Evolutionary conservation across 495 filamentous ascomycete genomes (phyloP), one percentile per base, ranked within the genome.

Genomic region (Cryomyces minteri): DNA sequence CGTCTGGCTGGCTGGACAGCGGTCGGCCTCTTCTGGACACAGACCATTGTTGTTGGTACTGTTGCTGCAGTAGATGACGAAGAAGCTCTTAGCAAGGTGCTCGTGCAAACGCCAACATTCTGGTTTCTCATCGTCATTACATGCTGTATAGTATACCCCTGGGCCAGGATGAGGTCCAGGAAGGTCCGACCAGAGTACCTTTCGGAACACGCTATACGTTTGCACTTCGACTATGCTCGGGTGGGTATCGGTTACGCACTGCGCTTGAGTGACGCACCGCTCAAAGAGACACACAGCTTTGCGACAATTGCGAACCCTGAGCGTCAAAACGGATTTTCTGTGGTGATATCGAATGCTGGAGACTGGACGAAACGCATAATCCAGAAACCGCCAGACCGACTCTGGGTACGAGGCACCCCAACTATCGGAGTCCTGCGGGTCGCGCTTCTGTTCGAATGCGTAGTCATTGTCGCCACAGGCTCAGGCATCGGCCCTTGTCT

Each of bases 211-310:
- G 82, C 79, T 25, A 68, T 79, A 36, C 71, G 77, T n/a, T 68
- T 87, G 33, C 76, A 82, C 59, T 80, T 85, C 60, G 64, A 68
- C 54, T 74, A 81, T 53, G 59, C 65, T 47, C 31, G 62, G 71
- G 49, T 65, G 70, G 43, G 46, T 3, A 44, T 45, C 28, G 56
- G 63, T 32, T 44, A 54, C 6, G 74, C 51, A 48, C 62, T 76
- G 38, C 67, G 72, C 4, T 59, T 71, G 43, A 74, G 73, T 32
- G 62, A 71, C 44, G 65, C 65, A 11, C 78, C 78, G 0, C 61
- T 90, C 43, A 71, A 65, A 9, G 84, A 92, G 66, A 85, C 79
- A 71, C 84, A 92, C 62, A 71, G 78, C 6, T 92, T 92, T 51
- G 84, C 83, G 14, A 79, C 78, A 25, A 83, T 90, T 53, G 74